A percentile compares a stretch with the other conserved stretches of the same genome.
These are phyloP conservation scores for Tulasnella sp. DNA, from an alignment of 768 basidiomycete species.

Conservation along the genomic window DNA sequence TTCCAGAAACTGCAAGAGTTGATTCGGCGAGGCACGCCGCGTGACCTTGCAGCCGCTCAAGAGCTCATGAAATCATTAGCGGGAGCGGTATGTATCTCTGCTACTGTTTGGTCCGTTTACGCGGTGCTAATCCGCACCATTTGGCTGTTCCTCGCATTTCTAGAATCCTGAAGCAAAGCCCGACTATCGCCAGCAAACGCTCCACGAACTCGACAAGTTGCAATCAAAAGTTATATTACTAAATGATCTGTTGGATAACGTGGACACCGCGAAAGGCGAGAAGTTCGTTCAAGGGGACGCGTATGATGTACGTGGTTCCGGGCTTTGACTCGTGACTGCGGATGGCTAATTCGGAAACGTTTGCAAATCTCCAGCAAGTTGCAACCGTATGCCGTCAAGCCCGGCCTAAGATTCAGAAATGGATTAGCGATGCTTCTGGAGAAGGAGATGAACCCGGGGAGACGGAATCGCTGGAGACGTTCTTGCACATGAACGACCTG, in stretches of 20 bases:
- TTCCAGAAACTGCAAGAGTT: conserved; percentile 89
- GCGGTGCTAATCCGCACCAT: background rate
- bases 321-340: background rate
- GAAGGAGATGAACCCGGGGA: conserved; percentile 63
- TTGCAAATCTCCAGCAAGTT: conserved; percentile 66
- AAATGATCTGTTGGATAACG: conserved; percentile 96
- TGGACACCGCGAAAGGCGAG: conserved; percentile 66
- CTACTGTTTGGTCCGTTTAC: background rate
- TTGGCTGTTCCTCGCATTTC: background rate
- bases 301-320: conserved; percentile 62
- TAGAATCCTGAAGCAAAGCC: conserved; percentile 87
- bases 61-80: conserved; percentile 95
- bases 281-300: conserved; percentile 83
- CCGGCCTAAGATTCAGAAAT: conserved; percentile 93
- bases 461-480: conserved; percentile 53
- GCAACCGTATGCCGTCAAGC: conserved; percentile 74
- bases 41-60: conserved; percentile 91
- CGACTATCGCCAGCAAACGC: conserved; percentile 85
- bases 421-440: conserved; percentile 78
- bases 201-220: conserved; percentile 87
- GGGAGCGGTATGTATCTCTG: conserved; percentile 56
- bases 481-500: conserved; percentile 95
- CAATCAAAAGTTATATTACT: conserved; percentile 94
- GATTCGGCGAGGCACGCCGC: conserved; percentile 90
- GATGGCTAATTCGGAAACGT: background rate